Evolutionary conservation across 768 basidiomycete genomes (phyloP), one percentile per base, ranked within the genome.

Genomic region (Agrocybe praecox): DNA sequence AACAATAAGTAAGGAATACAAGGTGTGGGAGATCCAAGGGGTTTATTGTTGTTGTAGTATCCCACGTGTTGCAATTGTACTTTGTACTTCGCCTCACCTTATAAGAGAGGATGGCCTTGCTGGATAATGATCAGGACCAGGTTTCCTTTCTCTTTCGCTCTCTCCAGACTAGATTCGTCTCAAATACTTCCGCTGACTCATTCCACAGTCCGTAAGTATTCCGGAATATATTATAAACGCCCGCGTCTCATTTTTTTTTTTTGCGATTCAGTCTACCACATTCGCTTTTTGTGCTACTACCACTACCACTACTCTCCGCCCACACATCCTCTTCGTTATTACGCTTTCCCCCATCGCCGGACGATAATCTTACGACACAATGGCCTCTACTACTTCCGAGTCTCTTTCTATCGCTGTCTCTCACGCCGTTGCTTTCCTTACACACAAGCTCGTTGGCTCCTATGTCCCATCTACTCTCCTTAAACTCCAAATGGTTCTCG

Each of bases 361-460:
- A 76, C 86, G 85, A 88, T 84, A 76, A 52, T 63, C n/a, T 69
- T 70, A 52, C 55, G 57, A 57, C 62, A 49, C 67, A 63, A 80
- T 80, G 77, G 73, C 77, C 61, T 69, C 68, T 52, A 61, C 67
- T 52, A 62, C 67, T 52, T 75, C 82, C 62, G 72, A 80, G 63
- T 79, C 71, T 64, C 84, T 93, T 70, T 77, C 86, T 59, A 69
- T 83, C 73, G 81, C 89, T 61, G 82, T 93, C 70, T 80, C 87
- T 57, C 87, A 92, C 65, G 86, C 86, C 69, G 80, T 91, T 69
- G 75, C 85, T 55, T 90, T 85, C 77, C 79, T 93, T 70, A 90
- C 88, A 34, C 80, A 81, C 32, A 84, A 88, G 55, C 81, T 91
- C 58, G 75, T 80, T 63, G 65, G 71, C 52, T 72, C 78, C 40